Evolutionary conservation across 805 yeast species (phyloP).

Genomic region (Myxozyma lipomycoides): DNA sequence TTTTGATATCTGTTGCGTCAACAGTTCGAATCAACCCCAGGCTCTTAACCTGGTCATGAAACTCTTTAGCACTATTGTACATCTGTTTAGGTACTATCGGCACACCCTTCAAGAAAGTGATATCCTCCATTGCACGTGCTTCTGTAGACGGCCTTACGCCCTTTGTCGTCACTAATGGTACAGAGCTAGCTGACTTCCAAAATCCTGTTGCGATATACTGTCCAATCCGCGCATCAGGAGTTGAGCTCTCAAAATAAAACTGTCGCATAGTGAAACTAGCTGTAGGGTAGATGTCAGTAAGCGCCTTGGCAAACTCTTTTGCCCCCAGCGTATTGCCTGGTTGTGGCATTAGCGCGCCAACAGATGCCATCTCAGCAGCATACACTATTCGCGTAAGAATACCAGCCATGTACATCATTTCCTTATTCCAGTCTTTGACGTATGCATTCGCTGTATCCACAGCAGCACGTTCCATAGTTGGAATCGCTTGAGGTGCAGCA

Average conservation of each 20-base stretch:
- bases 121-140: slow-evolving; percentile 33
- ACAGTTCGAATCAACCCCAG: slow-evolving; percentile 31
- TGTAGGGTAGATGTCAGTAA: slow-evolving; percentile 10
- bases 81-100: slow-evolving; percentile 34
- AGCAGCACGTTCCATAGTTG: slow-evolving; percentile 44
- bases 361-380: slow-evolving; percentile 35
- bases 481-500: slow-evolving; percentile 40
- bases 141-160: slow-evolving; percentile 36
- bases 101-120: slow-evolving; percentile 29
- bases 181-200: slow-evolving; percentile 34
- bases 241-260: slow-evolving; percentile 35
- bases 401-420: slow-evolving; percentile 41
- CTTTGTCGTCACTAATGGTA: slow-evolving; percentile 35
- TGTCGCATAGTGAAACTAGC: slow-evolving; percentile 34
- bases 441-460: slow-evolving; percentile 41
- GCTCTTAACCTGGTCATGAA: slow-evolving; percentile 31
- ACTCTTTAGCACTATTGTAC: slow-evolving; percentile 28
- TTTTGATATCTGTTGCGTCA: slow-evolving; percentile 30
- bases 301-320: slow-evolving; percentile 7
- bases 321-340: neutral
- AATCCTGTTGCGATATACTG: slow-evolving; percentile 37
- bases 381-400: slow-evolving; percentile 37
- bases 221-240: slow-evolving; percentile 40
- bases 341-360: slow-evolving; percentile 9
- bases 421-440: slow-evolving; percentile 42